Percentiles rank a stretch among this genome's conserved stretches.
phyloP scores from a whole-genome alignment of 441 rosid species.

The Pelargonium myrrhifolium region DNA sequence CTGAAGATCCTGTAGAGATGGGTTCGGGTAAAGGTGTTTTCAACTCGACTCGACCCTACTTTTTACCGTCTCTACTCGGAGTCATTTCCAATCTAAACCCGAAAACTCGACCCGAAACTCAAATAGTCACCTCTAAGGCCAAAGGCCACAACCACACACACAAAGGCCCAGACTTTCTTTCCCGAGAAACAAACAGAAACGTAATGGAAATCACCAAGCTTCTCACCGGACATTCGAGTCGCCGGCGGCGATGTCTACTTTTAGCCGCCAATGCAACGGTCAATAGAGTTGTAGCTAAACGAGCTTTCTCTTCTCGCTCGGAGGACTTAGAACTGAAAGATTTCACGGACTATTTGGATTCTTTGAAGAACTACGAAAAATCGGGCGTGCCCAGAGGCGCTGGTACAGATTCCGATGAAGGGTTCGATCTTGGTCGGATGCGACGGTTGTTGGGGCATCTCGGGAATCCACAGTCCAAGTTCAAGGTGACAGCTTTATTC shows the following conservation, averaged over 20 bases:
- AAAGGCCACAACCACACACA: no score
- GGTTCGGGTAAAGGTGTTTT: no score
- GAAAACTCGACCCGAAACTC: no score
- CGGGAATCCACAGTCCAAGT: constrained; percentile 57
- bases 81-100: no score
- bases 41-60: no score
- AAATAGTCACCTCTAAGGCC: no score
- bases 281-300: constrained; percentile 14
- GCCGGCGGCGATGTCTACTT: constrained; percentile 7
- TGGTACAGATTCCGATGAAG: constrained; percentile 76
- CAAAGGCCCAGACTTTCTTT: background rate
- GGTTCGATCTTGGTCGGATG: constrained; percentile 80
- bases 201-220: constrained; percentile 30
- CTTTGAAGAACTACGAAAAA: constrained; percentile 81
- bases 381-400: constrained; percentile 72
- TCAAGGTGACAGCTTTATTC: constrained; percentile 48
- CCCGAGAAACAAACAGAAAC: constrained; percentile 13
- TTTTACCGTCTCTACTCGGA: no score
- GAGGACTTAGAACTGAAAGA: constrained; percentile 53
- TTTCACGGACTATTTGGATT: constrained; percentile 52
- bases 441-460: constrained; percentile 62
- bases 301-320: constrained; percentile 20
- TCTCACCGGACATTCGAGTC: constrained; percentile 8
- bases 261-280: constrained; percentile 5
- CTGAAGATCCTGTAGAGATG: no score